These are phyloP conservation scores for Fistulinella prunicolor DNA, from an alignment of 768 basidiomycete species.

Conservation along the genomic window DNA sequence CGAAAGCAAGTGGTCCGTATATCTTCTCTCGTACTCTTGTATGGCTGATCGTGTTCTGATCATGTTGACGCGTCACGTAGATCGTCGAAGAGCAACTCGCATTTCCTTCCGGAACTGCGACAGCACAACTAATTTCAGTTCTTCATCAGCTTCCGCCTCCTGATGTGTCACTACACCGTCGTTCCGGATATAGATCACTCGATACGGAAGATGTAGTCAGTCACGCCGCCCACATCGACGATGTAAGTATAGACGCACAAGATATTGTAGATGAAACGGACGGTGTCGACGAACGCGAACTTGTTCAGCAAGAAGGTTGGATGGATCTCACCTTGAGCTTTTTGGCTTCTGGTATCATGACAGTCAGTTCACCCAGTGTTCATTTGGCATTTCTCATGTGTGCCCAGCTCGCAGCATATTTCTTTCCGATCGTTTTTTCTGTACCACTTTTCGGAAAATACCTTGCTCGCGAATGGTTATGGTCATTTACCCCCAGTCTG, in stretches of 20 bases:
- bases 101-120: slow-evolving; percentile 95
- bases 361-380: slow-evolving; percentile 47
- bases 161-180: slow-evolving; percentile 50
- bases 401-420: slow-evolving; percentile 74
- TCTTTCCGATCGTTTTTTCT: slow-evolving; percentile 85
- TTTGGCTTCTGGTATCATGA: slow-evolving; percentile 65
- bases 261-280: slow-evolving; percentile 30
- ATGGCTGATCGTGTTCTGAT: no score
- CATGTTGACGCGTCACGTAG: slow-evolving; percentile 35
- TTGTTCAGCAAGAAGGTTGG: slow-evolving; percentile 73
- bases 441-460: slow-evolving; percentile 83
- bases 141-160: slow-evolving; percentile 76
- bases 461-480: slow-evolving; percentile 85
- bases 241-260: slow-evolving; percentile 7
- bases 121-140: slow-evolving; percentile 91
- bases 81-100: slow-evolving; percentile 92
- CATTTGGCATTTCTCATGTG: slow-evolving; percentile 1
- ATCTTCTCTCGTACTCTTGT: background rate
- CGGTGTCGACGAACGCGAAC: slow-evolving; percentile 38
- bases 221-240: slow-evolving; percentile 1
- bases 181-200: slow-evolving; percentile 52
- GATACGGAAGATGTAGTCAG: slow-evolving; percentile 34
- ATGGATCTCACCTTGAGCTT: slow-evolving; percentile 76
- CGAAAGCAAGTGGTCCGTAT: slow-evolving; percentile 85
- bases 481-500: slow-evolving; percentile 89